Evolutionary conservation across 2,329 filamentous ascomycete species (phyloP).

Genomic region (Cordyceps javanica): DNA sequence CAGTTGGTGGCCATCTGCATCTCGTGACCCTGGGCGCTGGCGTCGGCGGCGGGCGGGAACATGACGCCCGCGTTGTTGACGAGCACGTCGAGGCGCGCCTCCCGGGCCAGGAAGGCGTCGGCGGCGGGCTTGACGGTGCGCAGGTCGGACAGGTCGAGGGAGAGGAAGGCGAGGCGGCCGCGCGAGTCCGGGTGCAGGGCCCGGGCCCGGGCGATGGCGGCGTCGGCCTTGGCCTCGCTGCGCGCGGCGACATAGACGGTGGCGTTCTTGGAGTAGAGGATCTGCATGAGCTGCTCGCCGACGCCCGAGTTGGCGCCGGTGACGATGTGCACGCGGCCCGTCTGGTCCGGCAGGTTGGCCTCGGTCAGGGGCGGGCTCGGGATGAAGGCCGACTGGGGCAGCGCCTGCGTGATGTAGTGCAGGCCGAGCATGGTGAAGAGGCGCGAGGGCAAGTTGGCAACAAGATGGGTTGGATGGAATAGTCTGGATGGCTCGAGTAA

Average conservation of each 20-base stretch:
- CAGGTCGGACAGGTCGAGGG: conserved; percentile 33
- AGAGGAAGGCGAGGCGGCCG: conserved; percentile 31
- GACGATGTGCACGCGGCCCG: conserved; percentile 39
- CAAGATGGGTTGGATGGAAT: neutral
- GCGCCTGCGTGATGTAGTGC: conserved; percentile 9
- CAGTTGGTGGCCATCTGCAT: conserved; percentile 33
- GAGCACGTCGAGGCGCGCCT: conserved; percentile 26
- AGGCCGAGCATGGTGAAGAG: neutral
- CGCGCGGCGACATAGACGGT: conserved; percentile 46
- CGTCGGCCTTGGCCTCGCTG: conserved; percentile 31
- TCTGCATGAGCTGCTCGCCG: conserved; percentile 41
- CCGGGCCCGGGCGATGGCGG: conserved; percentile 35
- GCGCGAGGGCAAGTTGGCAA: neutral
- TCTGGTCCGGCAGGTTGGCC: conserved; percentile 10
- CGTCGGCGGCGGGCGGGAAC: conserved; percentile 26
- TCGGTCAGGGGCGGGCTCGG: conserved; percentile 7
- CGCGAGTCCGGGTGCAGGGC: conserved; percentile 23
- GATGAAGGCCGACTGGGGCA: conserved; percentile 9
- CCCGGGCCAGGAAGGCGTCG: conserved; percentile 16
- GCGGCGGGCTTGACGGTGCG: conserved; percentile 22
- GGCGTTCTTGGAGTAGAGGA: conserved; percentile 44
- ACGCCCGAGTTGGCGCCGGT: conserved; percentile 32
- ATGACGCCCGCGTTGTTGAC: conserved; percentile 35
- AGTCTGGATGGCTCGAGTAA: neutral
- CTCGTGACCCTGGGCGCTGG: conserved; percentile 30